These are phyloP conservation scores for Hondaea fermentalgiana DNA, from an alignment of 108 stramenopile genomes.

Conservation along the genomic window DNA sequence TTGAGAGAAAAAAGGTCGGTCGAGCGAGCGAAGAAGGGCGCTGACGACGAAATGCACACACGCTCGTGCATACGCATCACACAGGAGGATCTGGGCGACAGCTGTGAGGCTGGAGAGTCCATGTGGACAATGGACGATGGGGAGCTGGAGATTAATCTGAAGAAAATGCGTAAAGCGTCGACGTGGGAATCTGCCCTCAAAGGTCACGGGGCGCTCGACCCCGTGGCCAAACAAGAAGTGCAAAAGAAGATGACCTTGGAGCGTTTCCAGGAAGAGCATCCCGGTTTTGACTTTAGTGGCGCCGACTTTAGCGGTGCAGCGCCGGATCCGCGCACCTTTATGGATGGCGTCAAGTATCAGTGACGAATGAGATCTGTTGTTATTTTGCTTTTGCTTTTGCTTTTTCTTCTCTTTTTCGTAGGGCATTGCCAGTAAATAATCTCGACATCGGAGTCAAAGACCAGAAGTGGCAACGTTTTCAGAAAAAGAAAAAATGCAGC, in stretches of 20 bases:
- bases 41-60: background rate
- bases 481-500: no score
- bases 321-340: slow-evolving; percentile 85
- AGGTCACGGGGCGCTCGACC: slow-evolving; percentile 42
- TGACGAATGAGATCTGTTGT: background rate
- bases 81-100: background rate
- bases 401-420: no score
- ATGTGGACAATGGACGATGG: slow-evolving; percentile 31
- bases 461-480: no score
- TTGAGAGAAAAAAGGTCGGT: no score
- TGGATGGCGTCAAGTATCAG: slow-evolving; percentile 82
- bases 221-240: slow-evolving; percentile 63
- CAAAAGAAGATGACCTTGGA: slow-evolving; percentile 81
- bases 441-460: no score
- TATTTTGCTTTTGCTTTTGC: no score
- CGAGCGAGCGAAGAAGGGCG: no score
- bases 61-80: no score
- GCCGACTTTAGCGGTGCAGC: slow-evolving; percentile 89
- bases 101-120: slow-evolving; percentile 2
- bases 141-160: background rate
- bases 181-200: background rate
- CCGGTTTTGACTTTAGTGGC: slow-evolving; percentile 91
- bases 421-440: no score
- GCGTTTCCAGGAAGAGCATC: slow-evolving; percentile 83
- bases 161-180: slow-evolving; percentile 22